Conservation (phyloP, 2,329 filamentous ascomycete species). For the Rosellinia necatrix region DNA sequence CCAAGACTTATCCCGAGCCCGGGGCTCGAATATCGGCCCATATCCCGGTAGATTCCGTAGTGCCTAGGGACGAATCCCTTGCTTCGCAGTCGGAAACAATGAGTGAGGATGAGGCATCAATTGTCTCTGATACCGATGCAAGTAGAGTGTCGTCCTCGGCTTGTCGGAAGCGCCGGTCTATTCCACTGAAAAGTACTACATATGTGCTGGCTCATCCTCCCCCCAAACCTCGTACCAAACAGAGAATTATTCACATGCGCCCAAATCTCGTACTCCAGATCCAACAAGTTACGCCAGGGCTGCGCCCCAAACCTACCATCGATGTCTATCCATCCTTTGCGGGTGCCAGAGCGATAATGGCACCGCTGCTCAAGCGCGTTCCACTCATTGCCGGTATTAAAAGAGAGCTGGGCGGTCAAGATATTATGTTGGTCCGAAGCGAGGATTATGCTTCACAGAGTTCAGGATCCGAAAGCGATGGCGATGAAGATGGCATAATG, state of each 20-base stretch:
- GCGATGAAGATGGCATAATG: constrained; percentile 50
- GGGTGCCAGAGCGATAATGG: constrained; percentile 60
- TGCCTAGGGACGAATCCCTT: constrained; percentile 35
- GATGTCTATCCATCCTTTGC: constrained; percentile 75
- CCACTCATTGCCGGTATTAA: constrained; percentile 67
- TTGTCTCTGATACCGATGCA: constrained; percentile 53
- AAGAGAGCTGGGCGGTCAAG: constrained; percentile 67
- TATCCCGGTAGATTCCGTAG: constrained; percentile 29
- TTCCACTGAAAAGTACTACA: constrained; percentile 61
- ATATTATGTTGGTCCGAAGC: constrained; percentile 72
- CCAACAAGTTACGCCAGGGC: constrained; percentile 65
- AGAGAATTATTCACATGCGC: constrained; percentile 68
- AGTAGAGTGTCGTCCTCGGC: constrained; percentile 46
- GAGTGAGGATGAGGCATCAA: constrained; percentile 56
- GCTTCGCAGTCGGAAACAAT: constrained; percentile 37
- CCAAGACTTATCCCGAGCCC: constrained; percentile 26
- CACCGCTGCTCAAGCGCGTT: constrained; percentile 63
- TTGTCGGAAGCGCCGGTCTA: constrained; percentile 49
- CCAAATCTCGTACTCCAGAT: constrained; percentile 74
- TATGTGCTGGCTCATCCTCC: constrained; percentile 72
- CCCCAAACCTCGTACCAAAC: constrained; percentile 61
- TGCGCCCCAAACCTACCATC: constrained; percentile 68
- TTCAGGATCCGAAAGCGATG: constrained; percentile 40
- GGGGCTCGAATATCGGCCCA: constrained; percentile 24
- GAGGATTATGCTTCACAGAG: constrained; percentile 63